These are phyloP conservation scores for Theileria orientalis DNA, from an alignment of 169 alveolate species.

Conservation along the genomic window DNA sequence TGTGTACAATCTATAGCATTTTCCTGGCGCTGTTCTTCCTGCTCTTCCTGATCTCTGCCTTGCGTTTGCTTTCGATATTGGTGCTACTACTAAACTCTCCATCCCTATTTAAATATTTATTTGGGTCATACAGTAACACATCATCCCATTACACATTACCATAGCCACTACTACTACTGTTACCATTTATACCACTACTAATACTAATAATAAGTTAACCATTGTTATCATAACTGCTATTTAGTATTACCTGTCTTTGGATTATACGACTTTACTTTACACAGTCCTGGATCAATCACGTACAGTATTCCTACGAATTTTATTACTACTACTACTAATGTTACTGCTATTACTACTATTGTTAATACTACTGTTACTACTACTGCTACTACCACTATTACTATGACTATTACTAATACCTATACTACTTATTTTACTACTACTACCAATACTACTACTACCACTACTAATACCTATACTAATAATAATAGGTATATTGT, in stretches of 20 bases:
- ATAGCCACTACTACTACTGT: no score
- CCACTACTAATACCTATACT: no score
- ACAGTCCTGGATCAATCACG: conserved; percentile 99
- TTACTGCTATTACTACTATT: no score
- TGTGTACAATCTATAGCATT: conserved; percentile 99
- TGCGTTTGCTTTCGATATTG: conserved; percentile 98
- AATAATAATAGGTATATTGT: background rate
- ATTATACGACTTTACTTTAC: conserved; percentile 87
- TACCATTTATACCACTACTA: no score
- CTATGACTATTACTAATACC: background rate
- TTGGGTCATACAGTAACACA: no score
- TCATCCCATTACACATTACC: no score
- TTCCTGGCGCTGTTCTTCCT: conserved; percentile 99
- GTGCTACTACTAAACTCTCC: conserved; percentile 97
- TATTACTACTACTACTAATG: no score
- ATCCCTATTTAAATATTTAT: conserved; percentile 97
- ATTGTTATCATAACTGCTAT: no score
- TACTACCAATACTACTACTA: no score
- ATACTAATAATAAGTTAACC: no score
- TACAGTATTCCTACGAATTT: conserved; percentile 89
- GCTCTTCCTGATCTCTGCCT: conserved; percentile 99
- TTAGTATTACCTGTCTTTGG: background rate
- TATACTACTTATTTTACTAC: background rate
- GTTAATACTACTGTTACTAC: no score
- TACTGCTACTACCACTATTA: no score